Base-by-base conservation (phyloP, 352 stramenopile genomes). In the Pseudoperonospora humuli region DNA sequence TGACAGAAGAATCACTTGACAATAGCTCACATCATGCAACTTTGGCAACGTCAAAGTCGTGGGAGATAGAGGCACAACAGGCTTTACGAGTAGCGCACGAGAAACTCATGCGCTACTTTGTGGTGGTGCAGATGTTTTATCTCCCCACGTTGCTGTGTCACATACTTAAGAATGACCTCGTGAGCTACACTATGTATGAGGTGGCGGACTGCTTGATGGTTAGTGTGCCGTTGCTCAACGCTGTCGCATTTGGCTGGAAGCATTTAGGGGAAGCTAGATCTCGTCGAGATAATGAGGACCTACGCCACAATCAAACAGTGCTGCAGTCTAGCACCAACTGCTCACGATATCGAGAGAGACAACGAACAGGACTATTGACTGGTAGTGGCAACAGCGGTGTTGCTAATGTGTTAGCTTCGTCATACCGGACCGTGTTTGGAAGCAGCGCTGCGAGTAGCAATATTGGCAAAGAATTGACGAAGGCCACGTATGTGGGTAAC, bases 141-240 rank as follows among this genome's bases (percentile, higher is more conserved):
- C 29, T 82, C 5, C 73, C 68, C 3, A 72, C 73, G 35, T 70
- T 76, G 29, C 5, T 84, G 8, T 62, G 57, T 18, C 71, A 54
- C 17, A 57, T 66, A 49, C 19, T 76, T 18, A 37, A 61, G 5
- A 35, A 36, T 8, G 11, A 45, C 1, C 7, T 41, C 15, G 50
- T 80, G 13, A 66, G 57, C 7, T 51, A 63, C 27, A 38, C 48
- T 3, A 54, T 70, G 8, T 51, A 49, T 15, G 60, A 78, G 29
- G 33, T 78, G 13, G 58, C 64, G 0, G 54, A 70, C 24, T 64
- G 55, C 34, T 38, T 82, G 18, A 20, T 80, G 26, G 70, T 67
- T 28, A 58, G 68, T 25, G 58, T 80, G 1, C 73, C 73, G 18
- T 51, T 76, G 29, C 24, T 80, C 7, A 81, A 85, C 19, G 67